Conservation (phyloP, 768 basidiomycete genomes). For the Daedalea quercina region DNA sequence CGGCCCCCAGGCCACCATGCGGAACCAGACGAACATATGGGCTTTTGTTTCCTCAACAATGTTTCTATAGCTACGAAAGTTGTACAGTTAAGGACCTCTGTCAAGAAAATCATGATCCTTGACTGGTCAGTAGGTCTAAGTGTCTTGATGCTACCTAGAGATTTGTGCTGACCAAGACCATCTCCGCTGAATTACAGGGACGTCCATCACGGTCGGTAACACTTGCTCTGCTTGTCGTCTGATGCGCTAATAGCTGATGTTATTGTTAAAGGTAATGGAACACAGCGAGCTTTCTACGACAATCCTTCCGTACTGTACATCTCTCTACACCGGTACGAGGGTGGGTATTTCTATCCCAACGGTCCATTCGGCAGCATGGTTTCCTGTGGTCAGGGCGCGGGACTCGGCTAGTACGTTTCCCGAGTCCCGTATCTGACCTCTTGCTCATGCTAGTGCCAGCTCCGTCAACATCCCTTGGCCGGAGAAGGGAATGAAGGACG, state of each 20-base stretch:
- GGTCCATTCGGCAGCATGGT: conserved; percentile 85
- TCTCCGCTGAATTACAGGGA: conserved; percentile 52
- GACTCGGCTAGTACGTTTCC: conserved; percentile 73
- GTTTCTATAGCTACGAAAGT: conserved; percentile 89
- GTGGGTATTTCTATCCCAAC: conserved; percentile 88
- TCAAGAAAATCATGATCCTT: conserved; percentile 83
- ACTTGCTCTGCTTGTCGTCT: background rate
- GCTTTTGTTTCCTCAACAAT: conserved; percentile 99
- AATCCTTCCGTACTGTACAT: conserved; percentile 90
- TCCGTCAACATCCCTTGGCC: conserved; percentile 98
- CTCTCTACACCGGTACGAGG: conserved; percentile 92
- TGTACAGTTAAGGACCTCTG: conserved; percentile 57
- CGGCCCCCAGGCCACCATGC: conserved; percentile 98
- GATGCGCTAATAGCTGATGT: background rate
- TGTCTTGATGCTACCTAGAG: background rate
- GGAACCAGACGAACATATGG: conserved; percentile 97
- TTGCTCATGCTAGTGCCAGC: conserved; percentile 32
- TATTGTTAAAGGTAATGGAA: conserved; percentile 80
- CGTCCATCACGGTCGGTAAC: conserved; percentile 77
- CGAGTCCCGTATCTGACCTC: background rate
- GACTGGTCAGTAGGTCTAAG: conserved; percentile 69
- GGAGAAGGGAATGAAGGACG: conserved; percentile 79
- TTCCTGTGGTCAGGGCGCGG: conserved; percentile 78
- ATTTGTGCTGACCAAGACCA: background rate
- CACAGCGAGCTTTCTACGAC: conserved; percentile 92